These are phyloP conservation scores for Leccinum pallidistipes DNA, from an alignment of 1,284 basidiomycete genomes.

Conservation along the genomic window DNA sequence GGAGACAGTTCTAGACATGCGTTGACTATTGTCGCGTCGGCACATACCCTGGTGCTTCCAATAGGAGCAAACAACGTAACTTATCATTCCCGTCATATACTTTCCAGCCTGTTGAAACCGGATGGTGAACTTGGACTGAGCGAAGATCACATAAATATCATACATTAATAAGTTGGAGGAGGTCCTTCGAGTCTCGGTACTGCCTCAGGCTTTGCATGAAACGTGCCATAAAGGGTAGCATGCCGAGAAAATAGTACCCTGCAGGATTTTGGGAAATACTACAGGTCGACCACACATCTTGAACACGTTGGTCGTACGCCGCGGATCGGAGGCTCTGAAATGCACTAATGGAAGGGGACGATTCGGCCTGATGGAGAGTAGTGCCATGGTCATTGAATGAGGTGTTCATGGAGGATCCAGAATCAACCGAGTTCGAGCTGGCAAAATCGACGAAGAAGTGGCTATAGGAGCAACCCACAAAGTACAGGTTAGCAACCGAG, in stretches of 20 bases:
- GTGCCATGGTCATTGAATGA: neutral
- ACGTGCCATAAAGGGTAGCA: slow-evolving; percentile 71
- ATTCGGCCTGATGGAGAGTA: neutral
- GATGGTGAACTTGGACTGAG: slow-evolving; percentile 5
- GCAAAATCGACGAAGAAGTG: slow-evolving; percentile 1
- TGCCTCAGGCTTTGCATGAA: slow-evolving; percentile 86
- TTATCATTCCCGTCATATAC: slow-evolving; percentile 67
- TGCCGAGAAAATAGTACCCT: slow-evolving; percentile 52
- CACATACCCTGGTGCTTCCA: slow-evolving; percentile 58
- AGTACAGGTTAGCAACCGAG: slow-evolving; percentile 71
- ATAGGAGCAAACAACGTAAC: slow-evolving; percentile 64
- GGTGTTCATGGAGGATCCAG: neutral
- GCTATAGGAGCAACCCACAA: slow-evolving; percentile 73
- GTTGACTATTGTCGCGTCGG: neutral
- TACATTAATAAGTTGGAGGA: slow-evolving; percentile 86
- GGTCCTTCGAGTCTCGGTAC: slow-evolving; percentile 73
- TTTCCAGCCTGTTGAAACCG: slow-evolving; percentile 67
- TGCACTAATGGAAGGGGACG: neutral
- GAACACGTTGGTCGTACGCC: slow-evolving; percentile 12
- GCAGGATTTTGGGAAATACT: slow-evolving; percentile 46
- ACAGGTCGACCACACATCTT: slow-evolving; percentile 22
- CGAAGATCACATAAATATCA: slow-evolving; percentile 22
- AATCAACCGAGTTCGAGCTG: no score
- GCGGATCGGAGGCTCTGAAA: slow-evolving; percentile 4
- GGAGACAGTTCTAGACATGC: neutral